phyloP scores from a whole-genome alignment of 1,284 basidiomycete species.

The Peniophora sp. region DNA sequence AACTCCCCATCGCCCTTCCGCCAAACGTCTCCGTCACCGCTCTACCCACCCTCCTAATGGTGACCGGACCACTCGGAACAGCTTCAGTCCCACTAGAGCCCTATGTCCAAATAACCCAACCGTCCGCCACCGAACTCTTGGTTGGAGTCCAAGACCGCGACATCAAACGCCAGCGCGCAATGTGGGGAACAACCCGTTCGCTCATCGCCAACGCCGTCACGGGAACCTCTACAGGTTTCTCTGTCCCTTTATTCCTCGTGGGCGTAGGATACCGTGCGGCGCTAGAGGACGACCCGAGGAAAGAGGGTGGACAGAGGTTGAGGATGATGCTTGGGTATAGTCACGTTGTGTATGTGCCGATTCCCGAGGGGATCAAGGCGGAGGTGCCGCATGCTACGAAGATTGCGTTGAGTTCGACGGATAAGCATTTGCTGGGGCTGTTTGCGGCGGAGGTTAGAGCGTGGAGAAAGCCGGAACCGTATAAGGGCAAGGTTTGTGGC shows the following conservation, averaged over 20 bases:
- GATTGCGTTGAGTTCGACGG: slow-evolving; percentile 60
- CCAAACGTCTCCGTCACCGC: slow-evolving; percentile 54
- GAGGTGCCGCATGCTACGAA: slow-evolving; percentile 67
- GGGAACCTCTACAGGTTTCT: slow-evolving; percentile 88
- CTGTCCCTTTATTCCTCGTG: slow-evolving; percentile 78
- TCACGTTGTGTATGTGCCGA: slow-evolving; percentile 78
- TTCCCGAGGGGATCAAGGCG: slow-evolving; percentile 75
- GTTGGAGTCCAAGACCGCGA: slow-evolving; percentile 69
- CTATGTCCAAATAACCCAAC: slow-evolving; percentile 58
- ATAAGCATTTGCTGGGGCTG: slow-evolving; percentile 75
- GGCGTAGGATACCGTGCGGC: slow-evolving; percentile 93
- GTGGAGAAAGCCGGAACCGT: slow-evolving; percentile 90
- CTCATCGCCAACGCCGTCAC: slow-evolving; percentile 84
- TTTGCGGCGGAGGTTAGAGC: slow-evolving; percentile 84
- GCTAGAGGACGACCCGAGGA: slow-evolving; percentile 80
- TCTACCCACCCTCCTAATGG: slow-evolving; percentile 42
- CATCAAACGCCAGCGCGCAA: slow-evolving; percentile 72
- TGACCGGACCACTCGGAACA: slow-evolving; percentile 73
- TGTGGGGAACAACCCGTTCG: slow-evolving; percentile 93
- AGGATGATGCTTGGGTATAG: slow-evolving; percentile 91
- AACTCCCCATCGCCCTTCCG: slow-evolving; percentile 70
- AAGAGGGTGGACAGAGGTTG: slow-evolving; percentile 55
- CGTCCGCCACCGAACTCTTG: slow-evolving; percentile 38
- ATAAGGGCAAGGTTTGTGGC: slow-evolving; percentile 85
- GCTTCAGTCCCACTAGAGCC: slow-evolving; percentile 63